Evolutionary conservation across 805 yeast genomes (phyloP).

Genomic region (Komagataella kurtzmanii): DNA sequence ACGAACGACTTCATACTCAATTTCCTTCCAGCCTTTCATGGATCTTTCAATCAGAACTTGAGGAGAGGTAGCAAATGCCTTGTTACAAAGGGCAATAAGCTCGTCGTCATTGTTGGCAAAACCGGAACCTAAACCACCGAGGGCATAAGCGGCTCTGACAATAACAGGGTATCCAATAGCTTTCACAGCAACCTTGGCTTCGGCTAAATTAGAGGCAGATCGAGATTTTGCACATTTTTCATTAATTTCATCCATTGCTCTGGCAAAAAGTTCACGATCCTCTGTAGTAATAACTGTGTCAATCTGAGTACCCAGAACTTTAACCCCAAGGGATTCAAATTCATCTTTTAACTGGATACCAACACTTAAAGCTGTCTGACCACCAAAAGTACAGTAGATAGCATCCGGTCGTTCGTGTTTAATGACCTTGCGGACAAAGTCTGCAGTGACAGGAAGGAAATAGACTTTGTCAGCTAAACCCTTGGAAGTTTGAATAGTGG

Average conservation of each 20-base stretch:
- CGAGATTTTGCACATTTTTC: slow-evolving; percentile 93
- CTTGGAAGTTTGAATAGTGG: slow-evolving; percentile 95
- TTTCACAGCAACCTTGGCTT: slow-evolving; percentile 75
- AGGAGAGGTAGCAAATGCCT: slow-evolving; percentile 92
- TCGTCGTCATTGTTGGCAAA: slow-evolving; percentile 84
- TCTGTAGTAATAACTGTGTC: slow-evolving; percentile 95
- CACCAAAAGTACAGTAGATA: slow-evolving; percentile 94
- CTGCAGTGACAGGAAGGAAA: slow-evolving; percentile 95
- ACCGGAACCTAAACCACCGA: slow-evolving; percentile 98
- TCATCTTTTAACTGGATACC: slow-evolving; percentile 95
- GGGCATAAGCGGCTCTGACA: slow-evolving; percentile 93
- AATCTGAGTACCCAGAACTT: slow-evolving; percentile 92
- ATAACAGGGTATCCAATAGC: slow-evolving; percentile 91
- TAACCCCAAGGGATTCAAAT: slow-evolving; percentile 81
- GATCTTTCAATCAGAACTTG: slow-evolving; percentile 92
- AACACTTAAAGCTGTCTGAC: slow-evolving; percentile 94
- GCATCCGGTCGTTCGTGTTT: slow-evolving; percentile 94
- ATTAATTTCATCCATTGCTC: slow-evolving; percentile 86
- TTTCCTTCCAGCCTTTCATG: slow-evolving; percentile 99
- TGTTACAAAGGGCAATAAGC: slow-evolving; percentile 70
- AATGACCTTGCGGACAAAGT: slow-evolving; percentile 91
- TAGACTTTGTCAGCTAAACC: slow-evolving; percentile 97
- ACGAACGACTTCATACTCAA: slow-evolving; percentile 97
- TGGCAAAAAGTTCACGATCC: slow-evolving; percentile 92
- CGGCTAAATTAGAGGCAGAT: slow-evolving; percentile 69